Conservation (phyloP, 768 basidiomycete genomes). For the Serendipita sp. region DNA sequence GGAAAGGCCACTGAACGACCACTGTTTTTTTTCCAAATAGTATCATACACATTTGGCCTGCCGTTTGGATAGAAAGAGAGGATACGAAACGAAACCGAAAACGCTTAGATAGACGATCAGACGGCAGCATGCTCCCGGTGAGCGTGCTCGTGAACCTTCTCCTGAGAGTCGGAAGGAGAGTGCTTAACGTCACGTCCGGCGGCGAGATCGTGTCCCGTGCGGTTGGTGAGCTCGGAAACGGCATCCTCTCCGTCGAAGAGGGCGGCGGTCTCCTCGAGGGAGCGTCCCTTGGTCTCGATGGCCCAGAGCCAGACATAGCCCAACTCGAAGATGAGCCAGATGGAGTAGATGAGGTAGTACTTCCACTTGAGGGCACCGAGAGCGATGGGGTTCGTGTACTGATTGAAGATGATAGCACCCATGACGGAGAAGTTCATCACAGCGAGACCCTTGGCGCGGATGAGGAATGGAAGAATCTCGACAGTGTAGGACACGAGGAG, state of each 20-base stretch:
- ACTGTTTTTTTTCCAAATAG: neutral
- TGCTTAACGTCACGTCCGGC: neutral
- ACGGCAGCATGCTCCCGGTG: neutral
- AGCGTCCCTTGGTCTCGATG: slow-evolving; percentile 28
- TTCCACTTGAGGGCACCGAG: slow-evolving; percentile 51
- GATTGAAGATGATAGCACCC: slow-evolving; percentile 72
- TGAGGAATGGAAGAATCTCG: slow-evolving; percentile 69
- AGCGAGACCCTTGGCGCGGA: slow-evolving; percentile 78
- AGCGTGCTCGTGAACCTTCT: neutral
- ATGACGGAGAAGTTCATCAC: slow-evolving; percentile 70
- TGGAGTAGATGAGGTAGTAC: slow-evolving; percentile 63
- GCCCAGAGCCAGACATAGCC: slow-evolving; percentile 47
- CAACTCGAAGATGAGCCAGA: slow-evolving; percentile 52
- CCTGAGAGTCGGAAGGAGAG: neutral
- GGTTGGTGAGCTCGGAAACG: slow-evolving; percentile 15
- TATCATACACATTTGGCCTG: neutral
- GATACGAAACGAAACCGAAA: neutral
- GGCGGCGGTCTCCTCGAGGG: slow-evolving; percentile 69
- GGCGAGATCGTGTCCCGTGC: slow-evolving; percentile 3
- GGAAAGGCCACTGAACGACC: neutral
- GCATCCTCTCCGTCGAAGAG: slow-evolving; percentile 60
- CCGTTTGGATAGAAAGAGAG: neutral
- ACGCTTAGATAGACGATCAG: neutral
- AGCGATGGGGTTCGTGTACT: slow-evolving; percentile 75
- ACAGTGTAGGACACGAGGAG: slow-evolving; percentile 77